Base-by-base conservation (phyloP, 2,329 filamentous ascomycete species). In the Fusarium chuoi region DNA sequence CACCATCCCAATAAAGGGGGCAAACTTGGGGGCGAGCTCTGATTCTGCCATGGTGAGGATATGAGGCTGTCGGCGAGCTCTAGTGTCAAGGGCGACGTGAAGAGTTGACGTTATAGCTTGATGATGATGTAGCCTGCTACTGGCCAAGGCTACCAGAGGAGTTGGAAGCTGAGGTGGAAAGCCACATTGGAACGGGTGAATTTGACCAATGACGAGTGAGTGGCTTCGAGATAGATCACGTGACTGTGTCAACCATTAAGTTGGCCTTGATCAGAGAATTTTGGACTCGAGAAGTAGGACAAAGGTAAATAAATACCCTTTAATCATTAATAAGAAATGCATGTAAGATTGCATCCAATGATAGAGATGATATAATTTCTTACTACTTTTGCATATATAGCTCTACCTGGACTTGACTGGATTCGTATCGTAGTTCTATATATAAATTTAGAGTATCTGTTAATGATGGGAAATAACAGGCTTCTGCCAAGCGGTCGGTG, bases 1-100 rank as follows among this genome's bases (percentile, higher is more conserved):
- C 87, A 95, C 93, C 93, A 96, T 94, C 87, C 94, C 94, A 82
- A 96, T 89, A 87, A 96, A 96, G 78, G 93, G 93, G 85, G 94
- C 94, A 82, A 95, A 96, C 85, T 93, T 93, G 78, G 94, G 94
- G 68, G 92, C 87, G 71, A 90, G 84, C 76, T 91, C 89, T 76
- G 88, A 78, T 62, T 82, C 86, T 68, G 83, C 84, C 89, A 90
- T 90, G 71, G 55, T 84, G 74, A 77, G 65, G 60, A 74, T 61
- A 64, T 69, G 69, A 66, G 65, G 65, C 74, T 73, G 70, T 74
- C 55, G 60, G 62, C 61, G 71, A 64, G 60, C 68, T 68, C 61
- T 65, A 58, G 62, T 62, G 59, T 70, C 69, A 62, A 69, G 58
- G 71, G 60, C 65, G 67, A 68, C 61, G 69, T 73, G 62, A 64